These are phyloP conservation scores for Evernia prunastri DNA, from an alignment of 495 filamentous ascomycete genomes.

Conservation along the genomic window DNA sequence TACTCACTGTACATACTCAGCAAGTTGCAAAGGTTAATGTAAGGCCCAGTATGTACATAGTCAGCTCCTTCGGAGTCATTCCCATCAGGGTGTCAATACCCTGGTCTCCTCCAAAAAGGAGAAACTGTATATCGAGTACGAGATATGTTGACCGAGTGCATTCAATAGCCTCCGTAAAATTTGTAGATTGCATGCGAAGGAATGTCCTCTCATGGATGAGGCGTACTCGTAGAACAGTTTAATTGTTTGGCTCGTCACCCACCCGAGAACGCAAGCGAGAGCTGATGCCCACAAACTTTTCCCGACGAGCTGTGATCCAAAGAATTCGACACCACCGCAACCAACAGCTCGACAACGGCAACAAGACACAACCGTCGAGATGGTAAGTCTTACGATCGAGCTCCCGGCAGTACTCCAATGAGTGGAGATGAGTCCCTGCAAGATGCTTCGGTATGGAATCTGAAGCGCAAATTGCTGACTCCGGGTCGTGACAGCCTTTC, in stretches of 20 bases:
- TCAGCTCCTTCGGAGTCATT: not conserved
- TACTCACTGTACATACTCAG: not conserved
- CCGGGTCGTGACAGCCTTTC: constrained; percentile 69
- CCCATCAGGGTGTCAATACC: not conserved
- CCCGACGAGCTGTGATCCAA: not conserved
- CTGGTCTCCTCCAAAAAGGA: not conserved
- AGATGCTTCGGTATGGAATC: constrained; percentile 87
- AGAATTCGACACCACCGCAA: not conserved
- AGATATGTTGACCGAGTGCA: not conserved
- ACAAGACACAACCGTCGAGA: constrained; percentile 13
- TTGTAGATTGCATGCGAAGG: not conserved
- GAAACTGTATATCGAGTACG: not conserved
- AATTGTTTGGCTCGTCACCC: not conserved
- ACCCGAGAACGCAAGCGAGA: constrained; percentile 4
- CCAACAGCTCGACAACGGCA: constrained; percentile 3
- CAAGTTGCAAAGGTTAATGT: not conserved
- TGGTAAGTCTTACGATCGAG: constrained; percentile 17
- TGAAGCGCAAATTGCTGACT: constrained; percentile 99
- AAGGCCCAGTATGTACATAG: too few species aligned
- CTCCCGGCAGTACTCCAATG: not conserved
- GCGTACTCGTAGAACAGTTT: not conserved
- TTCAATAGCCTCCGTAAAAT: not conserved
- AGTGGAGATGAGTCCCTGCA: constrained; percentile 66
- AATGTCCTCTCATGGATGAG: not conserved
- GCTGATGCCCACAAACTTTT: constrained; percentile 12